Conservation (phyloP, 2,329 filamentous ascomycete genomes). For the Elsinoe australis region DNA sequence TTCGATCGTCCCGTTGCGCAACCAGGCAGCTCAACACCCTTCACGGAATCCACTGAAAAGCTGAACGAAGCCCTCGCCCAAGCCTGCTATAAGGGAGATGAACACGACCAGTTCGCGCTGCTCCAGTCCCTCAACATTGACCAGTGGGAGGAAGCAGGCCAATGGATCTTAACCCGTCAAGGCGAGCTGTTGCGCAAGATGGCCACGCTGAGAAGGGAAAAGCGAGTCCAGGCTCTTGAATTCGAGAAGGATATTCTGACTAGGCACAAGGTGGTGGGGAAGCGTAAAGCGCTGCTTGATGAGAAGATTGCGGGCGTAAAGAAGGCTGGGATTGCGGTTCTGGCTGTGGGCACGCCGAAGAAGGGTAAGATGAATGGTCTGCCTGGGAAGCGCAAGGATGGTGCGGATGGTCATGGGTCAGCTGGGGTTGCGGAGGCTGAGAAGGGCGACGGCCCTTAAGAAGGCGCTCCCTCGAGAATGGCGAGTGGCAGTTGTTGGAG, state of each 20-base stretch:
- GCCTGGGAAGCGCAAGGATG: not conserved
- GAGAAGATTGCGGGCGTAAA: conserved; percentile 43
- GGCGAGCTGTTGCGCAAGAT: conserved; percentile 44
- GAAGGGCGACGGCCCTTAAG: too few relatives aligned
- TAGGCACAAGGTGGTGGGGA: conserved; percentile 45
- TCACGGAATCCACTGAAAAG: conserved; percentile 18
- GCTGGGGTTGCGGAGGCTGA: not conserved
- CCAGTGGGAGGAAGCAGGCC: conserved; percentile 56
- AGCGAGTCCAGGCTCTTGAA: conserved; percentile 44
- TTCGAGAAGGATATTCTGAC: conserved; percentile 52
- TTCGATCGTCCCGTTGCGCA: conserved; percentile 20
- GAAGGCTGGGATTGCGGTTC: conserved; percentile 45
- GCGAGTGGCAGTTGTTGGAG: too few relatives aligned
- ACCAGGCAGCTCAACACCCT: conserved; percentile 15
- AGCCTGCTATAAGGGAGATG: conserved; percentile 6
- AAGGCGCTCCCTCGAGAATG: too few relatives aligned
- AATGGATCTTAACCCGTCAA: conserved; percentile 53
- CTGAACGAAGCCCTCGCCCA: conserved; percentile 23
- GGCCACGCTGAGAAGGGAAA: conserved; percentile 46
- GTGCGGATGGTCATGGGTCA: not conserved
- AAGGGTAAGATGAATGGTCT: conserved; percentile 25
- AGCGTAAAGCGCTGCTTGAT: conserved; percentile 43
- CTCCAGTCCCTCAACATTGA: conserved; percentile 45
- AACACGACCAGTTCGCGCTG: conserved; percentile 40
- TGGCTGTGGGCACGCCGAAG: conserved; percentile 39